Base-by-base conservation (phyloP, 2,329 filamentous ascomycete species). In the Venturia oleaginea region DNA sequence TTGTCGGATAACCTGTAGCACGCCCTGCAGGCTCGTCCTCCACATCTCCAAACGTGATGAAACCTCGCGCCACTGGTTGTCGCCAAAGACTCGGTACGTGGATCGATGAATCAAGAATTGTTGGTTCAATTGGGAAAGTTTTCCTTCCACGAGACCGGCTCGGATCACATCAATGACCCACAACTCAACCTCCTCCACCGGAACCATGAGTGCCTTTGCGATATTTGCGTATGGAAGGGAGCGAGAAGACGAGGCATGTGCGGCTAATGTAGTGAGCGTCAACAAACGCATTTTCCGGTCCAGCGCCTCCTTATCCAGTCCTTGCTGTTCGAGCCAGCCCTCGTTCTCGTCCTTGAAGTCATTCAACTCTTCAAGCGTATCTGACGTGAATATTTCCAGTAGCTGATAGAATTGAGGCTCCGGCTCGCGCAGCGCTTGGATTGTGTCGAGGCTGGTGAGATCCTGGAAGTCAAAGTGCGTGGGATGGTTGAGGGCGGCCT, bases 151-250 rank as follows among this genome's bases (percentile, higher is more conserved):
- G 43, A 99, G 86, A 40, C 92, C 92, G 59, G 92, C 91, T 70
- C 94, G 91, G 78, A 99, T 97, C 70, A 95, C 92, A 76, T 99
- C 94, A 72, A 99, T 99, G 69, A 95, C 91, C 94, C 94, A 99
- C 84, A 93, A 89, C 83, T 99, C 94, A 51, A 97, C 91, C 68
- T 97, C 91, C 68, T 90, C 87, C 59, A 80, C 74, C 57, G 91
- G 86, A 64, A 99, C 87, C 77, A 94, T 89, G 59, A 99, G 86
- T 6, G 91, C 89, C 74, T 88, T 88, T 68, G 89, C 85, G 73
- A 99, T 97, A 72, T 85, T 85, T 69, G 83, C 82, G 79, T 99
- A 99, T 67, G 93, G 88, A 63, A 99, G 88, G 72, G 94, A 91
- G 72, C 93, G 90, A 72, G 86, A 90, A 67, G 89, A 88, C 27